Evolutionary conservation across 2,329 filamentous ascomycete species (phyloP).

Genomic region (Pestalotiopsis fici): DNA sequence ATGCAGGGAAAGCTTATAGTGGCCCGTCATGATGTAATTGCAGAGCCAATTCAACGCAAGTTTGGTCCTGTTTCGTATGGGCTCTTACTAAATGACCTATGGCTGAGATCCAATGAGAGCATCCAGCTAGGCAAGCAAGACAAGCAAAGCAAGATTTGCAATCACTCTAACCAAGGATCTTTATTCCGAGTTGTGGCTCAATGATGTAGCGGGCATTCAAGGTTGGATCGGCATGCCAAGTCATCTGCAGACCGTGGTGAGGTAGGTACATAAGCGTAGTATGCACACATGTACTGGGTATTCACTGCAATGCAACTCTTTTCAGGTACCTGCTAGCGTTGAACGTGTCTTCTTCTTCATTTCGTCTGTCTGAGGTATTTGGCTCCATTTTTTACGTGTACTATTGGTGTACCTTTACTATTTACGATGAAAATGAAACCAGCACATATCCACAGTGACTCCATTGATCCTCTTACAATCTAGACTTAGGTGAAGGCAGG

Average conservation of each 20-base stretch:
- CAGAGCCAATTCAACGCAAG: neutral
- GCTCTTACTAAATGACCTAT: neutral
- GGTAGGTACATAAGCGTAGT: too few relatives aligned
- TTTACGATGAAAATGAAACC: neutral
- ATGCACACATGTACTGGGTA: too few relatives aligned
- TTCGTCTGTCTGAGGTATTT: neutral
- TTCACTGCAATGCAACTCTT: neutral
- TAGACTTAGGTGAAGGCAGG: conserved; percentile 43
- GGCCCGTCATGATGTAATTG: conserved; percentile 7
- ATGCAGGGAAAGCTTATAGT: conserved; percentile 1
- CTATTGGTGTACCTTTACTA: neutral
- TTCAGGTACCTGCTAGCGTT: neutral
- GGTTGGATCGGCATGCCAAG: neutral
- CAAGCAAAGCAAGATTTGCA: neutral
- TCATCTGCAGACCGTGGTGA: neutral
- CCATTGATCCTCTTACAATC: too few relatives aligned
- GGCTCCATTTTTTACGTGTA: neutral
- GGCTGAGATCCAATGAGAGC: neutral
- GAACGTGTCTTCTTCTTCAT: too few relatives aligned
- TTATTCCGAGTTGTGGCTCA: neutral
- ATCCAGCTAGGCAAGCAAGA: neutral
- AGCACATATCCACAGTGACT: neutral
- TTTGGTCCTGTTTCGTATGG: neutral
- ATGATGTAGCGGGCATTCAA: neutral
- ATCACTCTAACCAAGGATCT: neutral